Percentiles rank a stretch among this genome's conserved stretches.
Conservation (phyloP, 495 filamentous ascomycete species). For the Tuber aestivum region DNA sequence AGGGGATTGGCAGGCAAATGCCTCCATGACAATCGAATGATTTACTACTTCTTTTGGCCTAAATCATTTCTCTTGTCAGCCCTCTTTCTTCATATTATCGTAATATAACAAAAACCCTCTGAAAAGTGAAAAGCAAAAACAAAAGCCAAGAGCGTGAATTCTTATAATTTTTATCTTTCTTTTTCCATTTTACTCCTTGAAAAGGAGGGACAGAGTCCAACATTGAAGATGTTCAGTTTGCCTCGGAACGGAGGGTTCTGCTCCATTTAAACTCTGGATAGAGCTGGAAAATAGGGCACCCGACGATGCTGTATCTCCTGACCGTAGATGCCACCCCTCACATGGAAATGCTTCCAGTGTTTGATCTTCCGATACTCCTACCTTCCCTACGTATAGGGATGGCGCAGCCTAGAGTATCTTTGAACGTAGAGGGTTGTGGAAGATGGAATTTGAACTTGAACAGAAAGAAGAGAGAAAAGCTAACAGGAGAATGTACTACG, state of each 20-base stretch:
- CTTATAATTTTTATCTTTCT: too few species aligned
- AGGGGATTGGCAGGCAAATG: too few species aligned
- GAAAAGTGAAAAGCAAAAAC: too few species aligned
- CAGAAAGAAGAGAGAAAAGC: neutral
- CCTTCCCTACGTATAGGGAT: neutral
- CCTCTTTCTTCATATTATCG: too few species aligned
- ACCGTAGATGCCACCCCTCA: neutral
- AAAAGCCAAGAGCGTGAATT: too few species aligned
- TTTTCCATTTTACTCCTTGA: too few species aligned
- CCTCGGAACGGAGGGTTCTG: neutral
- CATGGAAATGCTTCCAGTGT: neutral
- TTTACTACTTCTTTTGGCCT: too few species aligned
- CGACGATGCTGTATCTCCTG: neutral
- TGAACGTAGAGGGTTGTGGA: neutral
- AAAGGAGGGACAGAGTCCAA: too few species aligned
- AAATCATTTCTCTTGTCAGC: too few species aligned
- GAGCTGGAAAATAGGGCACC: neutral
- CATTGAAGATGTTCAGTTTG: too few species aligned
- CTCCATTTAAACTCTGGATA: neutral
- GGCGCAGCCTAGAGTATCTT: neutral
- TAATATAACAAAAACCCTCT: too few species aligned
- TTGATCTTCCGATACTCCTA: neutral
- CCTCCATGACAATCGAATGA: too few species aligned
- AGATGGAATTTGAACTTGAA: neutral
- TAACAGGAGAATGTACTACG: neutral